phyloP scores from a whole-genome alignment of 257 asterid genomes.

The Marsdenia floribunda region DNA sequence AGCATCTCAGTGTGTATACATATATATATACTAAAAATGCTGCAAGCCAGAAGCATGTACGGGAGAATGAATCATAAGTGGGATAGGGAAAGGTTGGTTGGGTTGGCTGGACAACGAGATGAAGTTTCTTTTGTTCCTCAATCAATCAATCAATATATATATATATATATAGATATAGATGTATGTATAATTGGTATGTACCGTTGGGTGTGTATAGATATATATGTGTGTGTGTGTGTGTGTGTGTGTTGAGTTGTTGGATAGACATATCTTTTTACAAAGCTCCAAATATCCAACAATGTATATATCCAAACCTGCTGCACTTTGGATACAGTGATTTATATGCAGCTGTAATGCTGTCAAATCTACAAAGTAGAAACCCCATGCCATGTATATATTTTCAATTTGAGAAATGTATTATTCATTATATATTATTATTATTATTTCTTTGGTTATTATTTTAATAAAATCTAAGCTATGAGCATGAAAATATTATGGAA shows the following conservation, averaged over 20 bases:
- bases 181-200: background rate
- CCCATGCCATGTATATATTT: background rate
- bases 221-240: background rate
- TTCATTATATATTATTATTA: too few relatives aligned
- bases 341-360: background rate
- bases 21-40: background rate
- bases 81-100: background rate
- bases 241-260: slow-evolving; percentile 4
- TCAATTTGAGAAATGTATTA: too few relatives aligned
- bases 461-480: too few relatives aligned
- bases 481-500: too few relatives aligned
- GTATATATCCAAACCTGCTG: background rate
- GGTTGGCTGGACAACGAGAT: slow-evolving; percentile 1
- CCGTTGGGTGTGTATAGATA: background rate
- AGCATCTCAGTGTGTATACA: too few relatives aligned
- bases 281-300: background rate
- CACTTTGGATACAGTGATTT: background rate
- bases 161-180: too few relatives aligned
- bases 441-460: too few relatives aligned
- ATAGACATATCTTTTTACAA: background rate
- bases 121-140: background rate
- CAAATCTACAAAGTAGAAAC: background rate
- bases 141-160: background rate
- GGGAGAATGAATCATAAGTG: background rate
- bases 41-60: background rate